phyloP scores from a whole-genome alignment of 306 rosid species.

The Pterocarpus santalinus region DNA sequence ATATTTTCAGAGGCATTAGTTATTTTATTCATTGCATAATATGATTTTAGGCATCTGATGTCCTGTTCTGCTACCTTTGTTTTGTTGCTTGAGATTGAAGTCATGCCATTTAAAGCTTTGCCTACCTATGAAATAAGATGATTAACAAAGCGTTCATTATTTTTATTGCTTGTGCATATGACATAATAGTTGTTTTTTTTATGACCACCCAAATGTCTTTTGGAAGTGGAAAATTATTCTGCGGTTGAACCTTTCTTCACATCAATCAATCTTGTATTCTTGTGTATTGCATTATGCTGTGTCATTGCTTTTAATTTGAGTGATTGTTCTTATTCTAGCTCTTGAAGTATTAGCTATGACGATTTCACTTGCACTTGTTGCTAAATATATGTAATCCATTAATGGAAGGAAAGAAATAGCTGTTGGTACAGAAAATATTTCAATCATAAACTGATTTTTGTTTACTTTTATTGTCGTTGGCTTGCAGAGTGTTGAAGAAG shows the following conservation, averaged over 20 bases:
- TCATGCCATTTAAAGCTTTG: slow-evolving; percentile 7
- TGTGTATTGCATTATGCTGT: background rate
- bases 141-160: background rate
- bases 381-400: background rate
- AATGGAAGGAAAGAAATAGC: background rate
- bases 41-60: background rate
- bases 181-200: background rate
- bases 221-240: slow-evolving; percentile 11
- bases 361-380: background rate
- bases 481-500: slow-evolving; percentile 93
- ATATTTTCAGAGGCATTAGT: slow-evolving; percentile 22
- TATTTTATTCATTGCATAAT: background rate
- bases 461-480: slow-evolving; percentile 27
- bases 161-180: background rate
- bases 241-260: background rate
- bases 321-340: background rate
- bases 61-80: background rate
- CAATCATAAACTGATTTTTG: background rate
- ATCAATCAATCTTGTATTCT: background rate
- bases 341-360: background rate
- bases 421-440: background rate
- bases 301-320: slow-evolving; percentile 5
- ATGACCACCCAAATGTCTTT: too few relatives aligned
- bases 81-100: background rate
- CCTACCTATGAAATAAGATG: background rate